phyloP scores from a whole-genome alignment of 78 protist species.

The Dictyostelium intermedium region DNA sequence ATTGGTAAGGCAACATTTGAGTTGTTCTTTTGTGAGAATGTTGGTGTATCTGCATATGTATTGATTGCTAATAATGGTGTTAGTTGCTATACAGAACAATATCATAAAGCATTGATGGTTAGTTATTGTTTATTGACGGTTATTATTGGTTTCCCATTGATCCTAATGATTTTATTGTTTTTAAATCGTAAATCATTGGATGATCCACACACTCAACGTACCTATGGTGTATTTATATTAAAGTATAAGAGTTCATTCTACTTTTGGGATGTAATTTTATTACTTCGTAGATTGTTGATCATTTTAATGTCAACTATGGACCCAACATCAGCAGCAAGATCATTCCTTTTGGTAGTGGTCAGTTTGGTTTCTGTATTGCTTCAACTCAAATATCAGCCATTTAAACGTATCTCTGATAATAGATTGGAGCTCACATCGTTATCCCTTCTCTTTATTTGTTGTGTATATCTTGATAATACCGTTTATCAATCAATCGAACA shows the following conservation, averaged over 20 bases:
- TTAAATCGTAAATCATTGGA: not conserved
- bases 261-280: conserved; percentile 62
- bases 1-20: conserved; percentile 34
- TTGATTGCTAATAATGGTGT: not conserved
- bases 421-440: conserved; percentile 31
- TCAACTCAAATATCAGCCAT: conserved; percentile 31
- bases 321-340: not conserved
- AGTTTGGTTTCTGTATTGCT: conserved; percentile 3
- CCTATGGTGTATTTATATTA: conserved; percentile 52
- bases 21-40: conserved; percentile 27
- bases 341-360: conserved; percentile 1
- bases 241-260: conserved; percentile 23
- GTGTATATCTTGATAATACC: conserved; percentile 23
- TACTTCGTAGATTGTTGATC: conserved; percentile 22
- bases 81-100: not conserved
- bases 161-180: conserved; percentile 8
- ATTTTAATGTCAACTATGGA: conserved; percentile 51
- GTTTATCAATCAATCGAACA: not conserved
- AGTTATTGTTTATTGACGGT: not conserved
- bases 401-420: conserved; percentile 14
- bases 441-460: conserved; percentile 6
- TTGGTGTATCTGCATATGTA: not conserved
- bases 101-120: not conserved
- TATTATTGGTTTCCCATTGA: conserved; percentile 17
- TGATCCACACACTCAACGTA: not conserved